These are phyloP conservation scores for Lentinula aciculospora DNA, from an alignment of 768 basidiomycete genomes.

Conservation along the genomic window DNA sequence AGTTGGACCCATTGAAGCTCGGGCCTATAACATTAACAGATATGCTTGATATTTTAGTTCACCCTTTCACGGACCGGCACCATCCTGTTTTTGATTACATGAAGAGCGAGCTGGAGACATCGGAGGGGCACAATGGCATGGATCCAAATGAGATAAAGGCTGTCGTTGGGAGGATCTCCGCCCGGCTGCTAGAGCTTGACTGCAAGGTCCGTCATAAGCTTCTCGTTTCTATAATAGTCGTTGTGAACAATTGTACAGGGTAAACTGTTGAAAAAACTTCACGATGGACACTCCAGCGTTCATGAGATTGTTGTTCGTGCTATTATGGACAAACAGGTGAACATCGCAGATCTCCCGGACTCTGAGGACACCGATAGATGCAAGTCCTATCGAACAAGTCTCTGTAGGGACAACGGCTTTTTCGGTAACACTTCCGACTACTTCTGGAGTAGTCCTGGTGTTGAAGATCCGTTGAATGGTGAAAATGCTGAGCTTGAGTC, in stretches of 20 bases:
- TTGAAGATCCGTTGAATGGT: neutral
- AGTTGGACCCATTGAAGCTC: slow-evolving; percentile 51
- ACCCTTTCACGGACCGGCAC: slow-evolving; percentile 64
- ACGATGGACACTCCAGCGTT: slow-evolving; percentile 40
- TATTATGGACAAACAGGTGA: slow-evolving; percentile 46
- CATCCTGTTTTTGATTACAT: slow-evolving; percentile 46
- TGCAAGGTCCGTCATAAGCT: slow-evolving; percentile 42
- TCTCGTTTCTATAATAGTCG: neutral
- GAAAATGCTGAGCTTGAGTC: neutral
- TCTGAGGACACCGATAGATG: slow-evolving; percentile 44
- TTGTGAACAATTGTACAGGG: slow-evolving; percentile 36
- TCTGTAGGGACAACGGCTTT: slow-evolving; percentile 48
- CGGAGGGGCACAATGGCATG: slow-evolving; percentile 35
- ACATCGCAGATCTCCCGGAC: slow-evolving; percentile 50
- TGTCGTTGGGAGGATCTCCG: slow-evolving; percentile 55
- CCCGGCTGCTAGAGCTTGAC: slow-evolving; percentile 53
- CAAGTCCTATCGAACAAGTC: slow-evolving; percentile 37
- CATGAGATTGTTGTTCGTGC: slow-evolving; percentile 34
- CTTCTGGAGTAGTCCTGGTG: slow-evolving; percentile 3
- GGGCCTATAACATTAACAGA: slow-evolving; percentile 53
- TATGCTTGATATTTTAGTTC: slow-evolving; percentile 56
- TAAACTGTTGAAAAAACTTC: slow-evolving; percentile 56
- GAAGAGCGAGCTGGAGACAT: slow-evolving; percentile 25
- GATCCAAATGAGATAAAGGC: slow-evolving; percentile 31
- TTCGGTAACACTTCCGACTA: slow-evolving; percentile 2